phyloP scores from a whole-genome alignment of 331 rosid species.

The Spiraea crenata region DNA sequence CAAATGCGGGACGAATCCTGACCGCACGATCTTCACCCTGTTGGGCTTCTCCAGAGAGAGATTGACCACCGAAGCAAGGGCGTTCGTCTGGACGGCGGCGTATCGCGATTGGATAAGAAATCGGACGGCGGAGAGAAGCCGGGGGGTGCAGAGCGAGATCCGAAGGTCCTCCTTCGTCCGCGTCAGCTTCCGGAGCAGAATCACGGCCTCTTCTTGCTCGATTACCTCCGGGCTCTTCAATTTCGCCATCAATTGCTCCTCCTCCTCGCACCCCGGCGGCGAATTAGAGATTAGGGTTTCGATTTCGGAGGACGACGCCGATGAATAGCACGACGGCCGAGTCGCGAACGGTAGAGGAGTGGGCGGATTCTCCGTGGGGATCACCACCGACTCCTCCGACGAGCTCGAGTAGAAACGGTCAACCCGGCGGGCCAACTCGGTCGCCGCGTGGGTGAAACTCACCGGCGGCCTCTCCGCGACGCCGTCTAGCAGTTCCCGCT shows the following conservation, averaged over 20 bases:
- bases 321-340: constrained; percentile 58
- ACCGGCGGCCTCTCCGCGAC: constrained; percentile 64
- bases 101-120: constrained; percentile 45
- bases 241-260: constrained; percentile 35
- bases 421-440: constrained; percentile 61
- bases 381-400: constrained; percentile 59
- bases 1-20: constrained; percentile 63
- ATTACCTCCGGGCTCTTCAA: constrained; percentile 45
- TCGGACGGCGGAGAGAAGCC: constrained; percentile 44
- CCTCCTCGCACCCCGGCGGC: constrained; percentile 42
- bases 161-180: constrained; percentile 54
- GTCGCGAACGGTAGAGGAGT: constrained; percentile 65
- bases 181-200: constrained; percentile 54
- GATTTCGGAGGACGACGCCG: constrained; percentile 44
- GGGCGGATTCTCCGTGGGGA: constrained; percentile 34
- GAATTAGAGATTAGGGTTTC: constrained; percentile 27
- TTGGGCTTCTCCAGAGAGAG: constrained; percentile 70
- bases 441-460: constrained; percentile 65
- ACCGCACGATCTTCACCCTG: constrained; percentile 77
- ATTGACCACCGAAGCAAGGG: constrained; percentile 76
- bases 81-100: constrained; percentile 62
- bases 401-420: constrained; percentile 64
- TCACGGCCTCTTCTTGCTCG: constrained; percentile 65
- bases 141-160: constrained; percentile 55
- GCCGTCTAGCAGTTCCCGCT: constrained; percentile 51